These are phyloP conservation scores for Wickerhamiella dianesei DNA, from an alignment of 805 yeast genomes.

Conservation along the genomic window DNA sequence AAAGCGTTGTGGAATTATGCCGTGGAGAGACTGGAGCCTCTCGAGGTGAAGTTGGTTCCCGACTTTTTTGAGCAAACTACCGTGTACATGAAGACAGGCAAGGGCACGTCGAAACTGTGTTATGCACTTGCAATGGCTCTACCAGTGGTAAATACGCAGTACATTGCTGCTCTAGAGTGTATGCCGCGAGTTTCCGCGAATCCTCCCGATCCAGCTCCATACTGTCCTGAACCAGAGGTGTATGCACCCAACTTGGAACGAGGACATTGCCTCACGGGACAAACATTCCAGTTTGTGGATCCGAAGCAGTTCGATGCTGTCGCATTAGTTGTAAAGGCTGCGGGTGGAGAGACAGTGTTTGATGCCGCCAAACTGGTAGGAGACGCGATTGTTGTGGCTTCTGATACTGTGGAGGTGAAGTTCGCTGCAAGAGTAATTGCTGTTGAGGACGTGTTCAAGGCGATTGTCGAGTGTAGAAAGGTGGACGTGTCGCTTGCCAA, in stretches of 20 bases:
- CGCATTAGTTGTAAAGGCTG: constrained; percentile 18
- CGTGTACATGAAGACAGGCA: constrained; percentile 19
- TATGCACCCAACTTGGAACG: constrained; percentile 21
- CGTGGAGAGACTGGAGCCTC: constrained; percentile 12
- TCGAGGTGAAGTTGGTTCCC: constrained; percentile 22
- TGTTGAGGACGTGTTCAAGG: neutral
- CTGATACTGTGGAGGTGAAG: neutral
- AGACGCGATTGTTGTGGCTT: neutral
- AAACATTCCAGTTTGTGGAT: constrained; percentile 21
- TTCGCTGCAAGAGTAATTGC: neutral
- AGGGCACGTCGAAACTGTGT: constrained; percentile 21
- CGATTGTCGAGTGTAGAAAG: neutral
- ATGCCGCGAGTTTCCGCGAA: constrained; percentile 15
- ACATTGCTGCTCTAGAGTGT: constrained; percentile 11
- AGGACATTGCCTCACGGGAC: constrained; percentile 15
- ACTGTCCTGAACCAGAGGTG: constrained; percentile 15
- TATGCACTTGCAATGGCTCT: constrained; percentile 25
- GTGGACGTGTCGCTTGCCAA: neutral
- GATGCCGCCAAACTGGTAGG: neutral
- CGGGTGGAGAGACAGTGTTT: constrained; percentile 17
- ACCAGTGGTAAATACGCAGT: constrained; percentile 23
- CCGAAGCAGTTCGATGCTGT: constrained; percentile 17
- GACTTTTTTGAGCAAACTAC: constrained; percentile 20
- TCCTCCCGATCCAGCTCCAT: constrained; percentile 21
- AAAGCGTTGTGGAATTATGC: constrained; percentile 12